Conservation (phyloP, 257 asterid genomes). For the Solanum microdontum region DNA sequence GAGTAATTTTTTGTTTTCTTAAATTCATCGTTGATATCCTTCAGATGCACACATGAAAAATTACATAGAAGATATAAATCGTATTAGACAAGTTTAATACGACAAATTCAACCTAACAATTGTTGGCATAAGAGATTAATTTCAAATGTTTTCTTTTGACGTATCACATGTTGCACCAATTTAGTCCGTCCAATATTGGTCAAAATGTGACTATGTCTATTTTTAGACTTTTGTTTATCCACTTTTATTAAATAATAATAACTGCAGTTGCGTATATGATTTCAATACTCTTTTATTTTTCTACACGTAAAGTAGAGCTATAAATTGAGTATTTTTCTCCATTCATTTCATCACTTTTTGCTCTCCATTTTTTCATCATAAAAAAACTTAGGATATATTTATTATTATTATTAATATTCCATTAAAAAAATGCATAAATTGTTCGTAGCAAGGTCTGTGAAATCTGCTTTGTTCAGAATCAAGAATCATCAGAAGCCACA, state of each 20-base stretch:
- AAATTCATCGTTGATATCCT: too few relatives aligned
- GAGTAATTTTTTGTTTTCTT: too few relatives aligned
- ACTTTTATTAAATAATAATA: background rate
- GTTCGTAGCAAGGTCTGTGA: conserved; percentile 42
- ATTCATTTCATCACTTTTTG: background rate
- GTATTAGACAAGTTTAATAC: too few relatives aligned
- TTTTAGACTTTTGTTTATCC: background rate
- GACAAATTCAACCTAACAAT: too few relatives aligned
- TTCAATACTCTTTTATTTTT: background rate
- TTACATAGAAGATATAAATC: too few relatives aligned
- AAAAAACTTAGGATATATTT: background rate
- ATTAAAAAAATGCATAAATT: conserved; percentile 43
- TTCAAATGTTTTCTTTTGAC: background rate
- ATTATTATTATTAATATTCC: background rate
- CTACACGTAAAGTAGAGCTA: background rate
- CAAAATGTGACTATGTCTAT: background rate
- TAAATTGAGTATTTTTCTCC: background rate
- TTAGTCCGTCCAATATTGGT: too few relatives aligned
- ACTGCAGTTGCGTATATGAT: background rate
- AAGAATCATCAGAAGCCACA: conserved; percentile 13
- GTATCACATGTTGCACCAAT: background rate
- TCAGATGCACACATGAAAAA: too few relatives aligned
- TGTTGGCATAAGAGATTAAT: too few relatives aligned
- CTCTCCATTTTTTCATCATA: background rate
- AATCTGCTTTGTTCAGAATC: conserved; percentile 29